Percentiles rank a stretch among this genome's conserved stretches.
These are phyloP conservation scores for Xylaria sp. DNA, from an alignment of 495 filamentous ascomycete genomes.

Conservation along the genomic window DNA sequence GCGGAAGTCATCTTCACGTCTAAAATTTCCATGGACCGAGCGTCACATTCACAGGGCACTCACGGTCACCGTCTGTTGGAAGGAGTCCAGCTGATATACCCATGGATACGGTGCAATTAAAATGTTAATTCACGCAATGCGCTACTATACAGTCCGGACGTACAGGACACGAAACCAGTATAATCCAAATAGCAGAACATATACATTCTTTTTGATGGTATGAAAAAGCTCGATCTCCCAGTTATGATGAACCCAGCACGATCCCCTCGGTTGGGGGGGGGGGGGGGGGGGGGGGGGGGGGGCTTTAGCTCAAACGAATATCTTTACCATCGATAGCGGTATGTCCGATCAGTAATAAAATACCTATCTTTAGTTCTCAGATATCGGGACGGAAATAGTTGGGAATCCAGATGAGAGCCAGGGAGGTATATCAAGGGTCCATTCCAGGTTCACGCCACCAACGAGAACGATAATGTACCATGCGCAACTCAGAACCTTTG, in stretches of 20 bases:
- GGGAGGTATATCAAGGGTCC: slow-evolving; percentile 21
- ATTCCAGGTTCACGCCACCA: slow-evolving; percentile 37
- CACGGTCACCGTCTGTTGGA: not conserved
- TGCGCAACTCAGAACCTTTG: slow-evolving; percentile 22
- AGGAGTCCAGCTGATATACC: not conserved
- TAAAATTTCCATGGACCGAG: not conserved
- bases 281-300: too few relatives aligned
- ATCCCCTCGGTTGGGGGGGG: too few relatives aligned
- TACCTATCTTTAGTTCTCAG: not conserved
- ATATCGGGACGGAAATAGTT: not conserved
- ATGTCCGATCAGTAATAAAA: not conserved
- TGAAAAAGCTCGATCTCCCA: not conserved
- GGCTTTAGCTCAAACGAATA: not conserved
- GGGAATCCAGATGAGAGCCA: not conserved
- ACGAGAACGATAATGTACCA: slow-evolving; percentile 27
- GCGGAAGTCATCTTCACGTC: not conserved
- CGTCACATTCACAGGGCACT: not conserved
- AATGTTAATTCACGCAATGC: not conserved
- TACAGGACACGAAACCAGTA: not conserved
- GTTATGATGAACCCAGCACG: not conserved
- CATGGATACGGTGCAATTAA: not conserved
- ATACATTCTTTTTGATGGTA: not conserved
- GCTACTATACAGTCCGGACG: not conserved
- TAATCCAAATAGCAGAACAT: not conserved
- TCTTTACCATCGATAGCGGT: not conserved